Evolutionary conservation across 2,329 filamentous ascomycete species (phyloP).

Genomic region (Huntiella omanensis): DNA sequence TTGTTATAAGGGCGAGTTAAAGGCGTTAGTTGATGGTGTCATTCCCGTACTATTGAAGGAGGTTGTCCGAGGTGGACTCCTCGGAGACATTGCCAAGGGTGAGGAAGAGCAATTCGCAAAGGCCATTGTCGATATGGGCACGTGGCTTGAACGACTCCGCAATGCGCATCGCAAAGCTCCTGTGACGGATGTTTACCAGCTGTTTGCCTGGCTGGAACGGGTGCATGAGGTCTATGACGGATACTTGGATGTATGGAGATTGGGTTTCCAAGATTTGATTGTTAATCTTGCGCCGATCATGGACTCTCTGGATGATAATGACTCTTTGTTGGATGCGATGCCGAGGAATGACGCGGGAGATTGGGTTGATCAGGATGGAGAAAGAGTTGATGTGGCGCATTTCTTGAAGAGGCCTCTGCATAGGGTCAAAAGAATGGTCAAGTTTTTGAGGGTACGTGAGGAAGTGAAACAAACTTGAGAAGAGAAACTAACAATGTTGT

Average conservation of each 20-base stretch:
- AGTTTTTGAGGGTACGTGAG: constrained; percentile 50
- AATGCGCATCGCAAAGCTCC: constrained; percentile 66
- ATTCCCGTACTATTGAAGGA: constrained; percentile 80
- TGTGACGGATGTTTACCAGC: constrained; percentile 46
- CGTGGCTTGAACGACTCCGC: constrained; percentile 70
- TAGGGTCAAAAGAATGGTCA: constrained; percentile 70
- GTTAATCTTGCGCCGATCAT: constrained; percentile 69
- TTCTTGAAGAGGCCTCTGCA: constrained; percentile 77
- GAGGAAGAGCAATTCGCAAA: constrained; percentile 43
- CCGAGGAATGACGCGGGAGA: constrained; percentile 46
- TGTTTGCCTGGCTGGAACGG: constrained; percentile 66
- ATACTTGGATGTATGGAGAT: constrained; percentile 74
- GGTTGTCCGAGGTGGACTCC: constrained; percentile 39
- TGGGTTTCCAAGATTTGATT: constrained; percentile 87
- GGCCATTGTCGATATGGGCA: constrained; percentile 85
- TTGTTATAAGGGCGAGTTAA: constrained; percentile 77
- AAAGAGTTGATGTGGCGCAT: constrained; percentile 86
- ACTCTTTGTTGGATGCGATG: constrained; percentile 39
- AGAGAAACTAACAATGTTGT: background rate
- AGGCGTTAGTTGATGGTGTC: constrained; percentile 84
- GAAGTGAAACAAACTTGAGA: background rate
- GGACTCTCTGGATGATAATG: constrained; percentile 33
- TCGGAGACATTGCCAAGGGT: constrained; percentile 3
- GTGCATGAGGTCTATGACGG: constrained; percentile 64
- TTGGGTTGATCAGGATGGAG: constrained; percentile 54